Evolutionary conservation across 495 filamentous ascomycete species (phyloP).

Genomic region (Penicillium pancosmium): DNA sequence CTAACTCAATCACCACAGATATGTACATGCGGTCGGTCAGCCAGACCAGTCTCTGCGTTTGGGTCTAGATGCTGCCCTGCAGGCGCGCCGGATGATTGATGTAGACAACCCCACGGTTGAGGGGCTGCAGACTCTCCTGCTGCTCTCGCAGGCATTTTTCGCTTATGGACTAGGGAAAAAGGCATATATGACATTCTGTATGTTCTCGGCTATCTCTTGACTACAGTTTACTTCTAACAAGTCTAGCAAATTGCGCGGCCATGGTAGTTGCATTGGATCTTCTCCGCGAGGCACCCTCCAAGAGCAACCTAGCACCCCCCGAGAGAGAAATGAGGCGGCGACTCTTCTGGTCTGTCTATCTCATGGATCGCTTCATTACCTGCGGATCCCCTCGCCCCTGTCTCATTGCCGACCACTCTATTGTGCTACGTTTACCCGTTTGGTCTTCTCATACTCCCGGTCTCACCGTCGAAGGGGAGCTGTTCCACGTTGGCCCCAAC

Average conservation of each 20-base stretch:
- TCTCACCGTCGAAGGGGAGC: slow-evolving; percentile 68
- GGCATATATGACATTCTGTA: slow-evolving; percentile 83
- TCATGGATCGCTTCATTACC: slow-evolving; percentile 77
- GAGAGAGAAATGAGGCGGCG: slow-evolving; percentile 75
- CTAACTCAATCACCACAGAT: slow-evolving; percentile 39
- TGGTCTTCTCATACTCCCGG: slow-evolving; percentile 58
- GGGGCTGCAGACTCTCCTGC: slow-evolving; percentile 69
- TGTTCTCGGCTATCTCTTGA: not conserved
- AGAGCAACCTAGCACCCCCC: slow-evolving; percentile 54
- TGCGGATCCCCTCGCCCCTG: slow-evolving; percentile 79
- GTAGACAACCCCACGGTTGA: slow-evolving; percentile 79
- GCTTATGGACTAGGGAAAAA: slow-evolving; percentile 81
- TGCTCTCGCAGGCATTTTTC: slow-evolving; percentile 75
- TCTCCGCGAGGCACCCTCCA: slow-evolving; percentile 67
- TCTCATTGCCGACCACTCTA: slow-evolving; percentile 72
- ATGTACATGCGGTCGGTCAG: slow-evolving; percentile 61
- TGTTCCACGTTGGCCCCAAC: slow-evolving; percentile 74
- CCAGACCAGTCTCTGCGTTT: slow-evolving; percentile 59
- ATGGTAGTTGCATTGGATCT: slow-evolving; percentile 81
- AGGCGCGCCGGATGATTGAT: slow-evolving; percentile 69
- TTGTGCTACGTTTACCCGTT: slow-evolving; percentile 70
- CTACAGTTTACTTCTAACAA: not conserved
- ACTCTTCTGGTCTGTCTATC: slow-evolving; percentile 83
- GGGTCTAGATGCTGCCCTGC: slow-evolving; percentile 68
- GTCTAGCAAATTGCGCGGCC: slow-evolving; percentile 70